Conservation (phyloP, 1,139 yeast genomes). For the Hyphopichia buzzinii region DNA sequence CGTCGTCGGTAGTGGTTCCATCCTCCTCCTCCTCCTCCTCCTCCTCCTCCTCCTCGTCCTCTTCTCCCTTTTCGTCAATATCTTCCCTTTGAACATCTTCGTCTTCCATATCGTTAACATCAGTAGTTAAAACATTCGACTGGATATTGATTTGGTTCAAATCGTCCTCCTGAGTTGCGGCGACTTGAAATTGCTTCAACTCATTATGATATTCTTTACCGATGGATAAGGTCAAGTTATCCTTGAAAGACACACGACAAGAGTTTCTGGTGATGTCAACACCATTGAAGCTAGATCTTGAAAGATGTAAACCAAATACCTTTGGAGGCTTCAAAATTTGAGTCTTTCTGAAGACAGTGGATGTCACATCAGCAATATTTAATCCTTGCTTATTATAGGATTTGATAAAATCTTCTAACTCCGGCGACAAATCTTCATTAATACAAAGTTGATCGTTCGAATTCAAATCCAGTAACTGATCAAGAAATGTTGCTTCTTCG, state of each 20-base stretch:
- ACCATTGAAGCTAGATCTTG: slow-evolving; percentile 78
- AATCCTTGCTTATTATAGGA: slow-evolving; percentile 44
- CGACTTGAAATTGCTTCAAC: slow-evolving; percentile 33
- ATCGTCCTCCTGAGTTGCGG: slow-evolving; percentile 15
- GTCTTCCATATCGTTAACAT: slow-evolving; percentile 46
- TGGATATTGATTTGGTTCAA: slow-evolving; percentile 11
- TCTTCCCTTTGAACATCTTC: slow-evolving; percentile 43
- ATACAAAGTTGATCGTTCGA: slow-evolving; percentile 41
- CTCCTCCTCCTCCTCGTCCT: slow-evolving; percentile 26
- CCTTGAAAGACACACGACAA: slow-evolving; percentile 69
- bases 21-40: slow-evolving; percentile 26
- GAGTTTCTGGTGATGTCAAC: slow-evolving; percentile 70
- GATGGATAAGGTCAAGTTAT: slow-evolving; percentile 50
- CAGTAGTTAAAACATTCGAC: slow-evolving; percentile 39
- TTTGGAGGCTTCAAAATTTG: slow-evolving; percentile 66
- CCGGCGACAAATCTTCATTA: slow-evolving; percentile 57
- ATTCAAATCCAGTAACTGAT: slow-evolving; percentile 28
- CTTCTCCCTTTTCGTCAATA: slow-evolving; percentile 37
- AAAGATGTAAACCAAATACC: slow-evolving; percentile 71
- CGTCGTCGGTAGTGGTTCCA: slow-evolving; percentile 15
- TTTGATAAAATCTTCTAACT: slow-evolving; percentile 45
- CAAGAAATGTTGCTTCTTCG: slow-evolving; percentile 16
- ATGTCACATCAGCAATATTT: slow-evolving; percentile 46
- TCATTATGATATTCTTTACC: slow-evolving; percentile 44
- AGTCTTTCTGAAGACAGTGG: slow-evolving; percentile 66